Conservation (phyloP, 768 basidiomycete genomes). For the Pulveroboletus sp. region DNA sequence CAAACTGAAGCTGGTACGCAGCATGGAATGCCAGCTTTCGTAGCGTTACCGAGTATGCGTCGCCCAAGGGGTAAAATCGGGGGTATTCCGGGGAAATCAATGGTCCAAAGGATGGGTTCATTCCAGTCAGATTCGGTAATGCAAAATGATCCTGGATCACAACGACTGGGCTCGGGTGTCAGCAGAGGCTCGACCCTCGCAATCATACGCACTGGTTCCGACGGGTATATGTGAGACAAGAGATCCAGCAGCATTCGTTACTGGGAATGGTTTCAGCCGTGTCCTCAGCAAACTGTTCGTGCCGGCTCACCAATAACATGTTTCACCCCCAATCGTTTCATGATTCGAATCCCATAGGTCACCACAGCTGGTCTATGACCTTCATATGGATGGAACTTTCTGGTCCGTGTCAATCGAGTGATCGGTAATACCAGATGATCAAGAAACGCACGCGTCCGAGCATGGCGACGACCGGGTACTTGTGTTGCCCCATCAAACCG, state of each 20-base stretch:
- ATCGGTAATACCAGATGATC: not conserved
- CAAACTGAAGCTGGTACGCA: conserved; percentile 55
- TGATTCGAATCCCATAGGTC: conserved; percentile 73
- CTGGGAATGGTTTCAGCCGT: conserved; percentile 34
- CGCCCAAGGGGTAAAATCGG: conserved; percentile 81
- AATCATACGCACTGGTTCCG: conserved; percentile 66
- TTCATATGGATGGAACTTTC: conserved; percentile 82
- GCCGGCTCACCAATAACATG: conserved; percentile 63
- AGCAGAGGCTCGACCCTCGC: conserved; percentile 1
- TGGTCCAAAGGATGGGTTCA: conserved; percentile 79
- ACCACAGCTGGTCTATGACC: conserved; percentile 68
- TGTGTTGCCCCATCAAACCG: conserved; percentile 61
- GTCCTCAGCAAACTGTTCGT: not conserved
- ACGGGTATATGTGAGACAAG: conserved; percentile 69
- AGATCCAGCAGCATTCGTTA: conserved; percentile 86
- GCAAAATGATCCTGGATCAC: conserved; percentile 83
- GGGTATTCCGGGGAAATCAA: conserved; percentile 52
- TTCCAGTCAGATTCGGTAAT: conserved; percentile 69
- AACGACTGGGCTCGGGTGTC: conserved; percentile 51
- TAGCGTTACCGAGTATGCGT: conserved; percentile 72
- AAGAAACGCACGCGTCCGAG: conserved; percentile 64
- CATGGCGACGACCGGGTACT: conserved; percentile 86
- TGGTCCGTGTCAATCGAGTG: conserved; percentile 5
- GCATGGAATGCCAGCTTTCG: conserved; percentile 73
- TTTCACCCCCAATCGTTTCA: conserved; percentile 73